Evolutionary conservation across 228 moss, liverwort and hornwort genomes (phyloP).

Genomic region (Sphagnum magellanicum): DNA sequence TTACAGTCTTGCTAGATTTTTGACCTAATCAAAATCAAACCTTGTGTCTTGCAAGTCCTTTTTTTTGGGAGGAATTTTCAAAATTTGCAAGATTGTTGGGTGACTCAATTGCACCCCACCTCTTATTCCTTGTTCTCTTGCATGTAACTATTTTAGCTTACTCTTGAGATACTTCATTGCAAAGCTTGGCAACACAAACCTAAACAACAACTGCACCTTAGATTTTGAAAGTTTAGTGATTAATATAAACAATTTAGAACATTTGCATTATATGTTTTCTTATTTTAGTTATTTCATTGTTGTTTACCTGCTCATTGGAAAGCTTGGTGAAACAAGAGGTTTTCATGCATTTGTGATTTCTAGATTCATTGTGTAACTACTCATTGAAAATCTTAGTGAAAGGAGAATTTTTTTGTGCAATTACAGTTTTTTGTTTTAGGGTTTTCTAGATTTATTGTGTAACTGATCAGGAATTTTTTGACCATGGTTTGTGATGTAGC

Average conservation of each 20-base stretch:
- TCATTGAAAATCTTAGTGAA: background rate
- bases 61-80: background rate
- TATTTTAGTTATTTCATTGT: too few species aligned
- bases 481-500: background rate
- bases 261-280: too few species aligned
- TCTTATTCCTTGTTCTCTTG: background rate
- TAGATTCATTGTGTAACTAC: background rate
- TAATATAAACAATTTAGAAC: too few species aligned
- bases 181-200: too few species aligned
- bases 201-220: too few species aligned
- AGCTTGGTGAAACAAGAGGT: background rate
- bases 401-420: background rate
- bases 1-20: background rate
- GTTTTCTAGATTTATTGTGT: too few species aligned
- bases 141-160: background rate
- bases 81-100: background rate
- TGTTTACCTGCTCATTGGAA: too few species aligned
- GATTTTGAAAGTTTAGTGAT: too few species aligned
- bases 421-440: too few species aligned
- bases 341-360: background rate
- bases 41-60: background rate
- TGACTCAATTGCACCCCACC: background rate
- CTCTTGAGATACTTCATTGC: too few species aligned
- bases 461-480: too few species aligned
- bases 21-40: background rate